Conservation (phyloP, 2,329 filamentous ascomycete species). For the Scleromitrula shiraiana region DNA sequence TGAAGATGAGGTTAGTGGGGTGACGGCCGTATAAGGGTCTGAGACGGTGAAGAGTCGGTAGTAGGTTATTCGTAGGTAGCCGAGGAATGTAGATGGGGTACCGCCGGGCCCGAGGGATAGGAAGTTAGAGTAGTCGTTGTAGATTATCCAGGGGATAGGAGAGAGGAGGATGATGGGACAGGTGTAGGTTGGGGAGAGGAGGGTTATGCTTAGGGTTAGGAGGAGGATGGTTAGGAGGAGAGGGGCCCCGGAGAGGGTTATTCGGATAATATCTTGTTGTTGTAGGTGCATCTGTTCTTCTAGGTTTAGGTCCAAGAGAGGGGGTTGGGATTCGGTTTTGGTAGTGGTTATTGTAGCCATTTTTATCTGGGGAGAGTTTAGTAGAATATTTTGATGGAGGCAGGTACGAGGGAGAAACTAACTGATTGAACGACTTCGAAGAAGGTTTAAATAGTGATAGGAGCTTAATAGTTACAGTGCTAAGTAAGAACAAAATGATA, state of each 20-base stretch:
- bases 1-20: too few species aligned
- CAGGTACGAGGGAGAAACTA: too few species aligned
- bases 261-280: slow-evolving; percentile 23
- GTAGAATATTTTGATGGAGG: too few species aligned
- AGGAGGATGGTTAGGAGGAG: slow-evolving; percentile 41
- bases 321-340: too few species aligned
- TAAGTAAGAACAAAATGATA: too few species aligned
- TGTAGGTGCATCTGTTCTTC: too few species aligned
- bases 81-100: slow-evolving; percentile 63
- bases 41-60: slow-evolving; percentile 64
- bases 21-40: slow-evolving; percentile 59
- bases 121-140: slow-evolving; percentile 69
- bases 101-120: slow-evolving; percentile 72
- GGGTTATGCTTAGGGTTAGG: slow-evolving; percentile 45
- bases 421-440: too few species aligned
- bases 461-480: too few species aligned
- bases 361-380: too few species aligned
- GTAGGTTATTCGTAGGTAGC: slow-evolving; percentile 67
- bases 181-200: slow-evolving; percentile 40
- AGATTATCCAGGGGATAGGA: slow-evolving; percentile 41
- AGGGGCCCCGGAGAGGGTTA: slow-evolving; percentile 25
- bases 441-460: too few species aligned
- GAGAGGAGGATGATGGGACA: slow-evolving; percentile 43
- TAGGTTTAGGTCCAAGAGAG: too few species aligned
- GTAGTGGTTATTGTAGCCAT: too few species aligned